Evolutionary conservation across 2,329 filamentous ascomycete species (phyloP), one percentile per base, ranked within the genome.

Genomic region (Cercospora janseana): DNA sequence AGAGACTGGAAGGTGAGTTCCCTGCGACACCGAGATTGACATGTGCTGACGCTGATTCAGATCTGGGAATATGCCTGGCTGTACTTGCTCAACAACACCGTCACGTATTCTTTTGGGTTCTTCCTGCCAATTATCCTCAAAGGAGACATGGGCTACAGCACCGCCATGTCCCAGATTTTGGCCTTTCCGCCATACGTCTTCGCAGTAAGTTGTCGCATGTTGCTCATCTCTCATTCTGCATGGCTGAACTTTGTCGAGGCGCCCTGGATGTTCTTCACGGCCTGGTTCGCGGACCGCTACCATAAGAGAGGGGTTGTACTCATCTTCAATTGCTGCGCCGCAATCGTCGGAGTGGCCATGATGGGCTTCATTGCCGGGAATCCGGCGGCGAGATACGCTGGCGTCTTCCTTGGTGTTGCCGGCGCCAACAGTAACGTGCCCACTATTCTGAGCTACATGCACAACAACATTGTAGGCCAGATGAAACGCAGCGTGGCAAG

Each of bases 391-490:
- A 52, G 61, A 40, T 90, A 88, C 68, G 82, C 87, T 52, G 87
- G 86, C 46, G 78, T 88, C 49, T 91, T 90, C 71, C 71, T 91
- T 37, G 78, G 82, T 16, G 85, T 85, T 0, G 85, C 85, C 0
- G 87, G 86, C 6, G 82, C 83, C 56, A 90, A 90, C 69, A 79
- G 82, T 54, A 93, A 91, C 64, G 76, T 91, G 6, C 88, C 88
- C 0, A 76, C 81, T 1, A 75, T 80, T 40, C 81, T 93, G 73
- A 78, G 86, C 0, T 92, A 88, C 70, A 87, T 90, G 73, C 86
- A 87, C 32, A 92, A 91, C 70, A 93, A 93, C 67, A 85, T 93
- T 62, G 82, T 86, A 45, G 88, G 88, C 0, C 87, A 92, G 71
- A 92, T 87, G 86, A 93, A 90, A 72, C 81, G 88, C 34, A 87